Conservation (phyloP, 2,329 filamentous ascomycete species). For the Ophiognomonia clavigignenti-juglandacearum region DNA sequence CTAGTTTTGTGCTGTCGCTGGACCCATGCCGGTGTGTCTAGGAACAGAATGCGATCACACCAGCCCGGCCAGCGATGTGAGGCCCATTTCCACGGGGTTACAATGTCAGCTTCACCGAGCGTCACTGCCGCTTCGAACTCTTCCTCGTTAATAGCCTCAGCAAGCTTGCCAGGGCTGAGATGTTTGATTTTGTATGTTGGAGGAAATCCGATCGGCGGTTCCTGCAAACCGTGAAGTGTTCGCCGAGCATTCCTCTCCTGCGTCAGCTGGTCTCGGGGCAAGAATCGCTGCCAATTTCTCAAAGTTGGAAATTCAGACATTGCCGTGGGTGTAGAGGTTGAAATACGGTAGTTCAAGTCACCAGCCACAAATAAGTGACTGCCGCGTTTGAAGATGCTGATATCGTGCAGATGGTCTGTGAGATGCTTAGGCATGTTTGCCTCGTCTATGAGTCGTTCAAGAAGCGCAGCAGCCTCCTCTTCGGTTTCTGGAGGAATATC, state of each 20-base stretch:
- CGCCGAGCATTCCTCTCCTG: constrained; percentile 63
- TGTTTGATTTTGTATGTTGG: constrained; percentile 89
- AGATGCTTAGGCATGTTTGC: constrained; percentile 28
- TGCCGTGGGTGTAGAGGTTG: constrained; percentile 56
- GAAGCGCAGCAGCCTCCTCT: constrained; percentile 21
- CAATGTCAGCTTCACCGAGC: constrained; percentile 21
- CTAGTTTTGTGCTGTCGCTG: constrained; percentile 20
- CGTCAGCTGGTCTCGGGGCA: constrained; percentile 73
- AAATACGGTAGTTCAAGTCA: constrained; percentile 92
- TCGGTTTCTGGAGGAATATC: constrained; percentile 19
- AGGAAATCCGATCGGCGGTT: constrained; percentile 72
- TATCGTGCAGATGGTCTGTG: constrained; percentile 38
- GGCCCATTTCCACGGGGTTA: constrained; percentile 66
- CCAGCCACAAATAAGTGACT: constrained; percentile 82
- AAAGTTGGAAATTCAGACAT: constrained; percentile 59
- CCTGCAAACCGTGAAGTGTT: constrained; percentile 72
- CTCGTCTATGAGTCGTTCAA: constrained; percentile 3
- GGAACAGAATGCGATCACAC: constrained; percentile 86
- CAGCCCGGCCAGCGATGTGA: constrained; percentile 82
- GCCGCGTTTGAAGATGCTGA: constrained; percentile 68
- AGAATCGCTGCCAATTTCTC: constrained; percentile 51
- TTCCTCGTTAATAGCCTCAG: constrained; percentile 23
- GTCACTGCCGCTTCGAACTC: constrained; percentile 21
- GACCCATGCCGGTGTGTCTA: constrained; percentile 55
- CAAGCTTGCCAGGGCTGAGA: constrained; percentile 26